Percentiles rank a stretch among this genome's conserved stretches.
Evolutionary conservation across 208 protist species (phyloP).

Genomic region (Leptomonas pyrrhocoris): DNA sequence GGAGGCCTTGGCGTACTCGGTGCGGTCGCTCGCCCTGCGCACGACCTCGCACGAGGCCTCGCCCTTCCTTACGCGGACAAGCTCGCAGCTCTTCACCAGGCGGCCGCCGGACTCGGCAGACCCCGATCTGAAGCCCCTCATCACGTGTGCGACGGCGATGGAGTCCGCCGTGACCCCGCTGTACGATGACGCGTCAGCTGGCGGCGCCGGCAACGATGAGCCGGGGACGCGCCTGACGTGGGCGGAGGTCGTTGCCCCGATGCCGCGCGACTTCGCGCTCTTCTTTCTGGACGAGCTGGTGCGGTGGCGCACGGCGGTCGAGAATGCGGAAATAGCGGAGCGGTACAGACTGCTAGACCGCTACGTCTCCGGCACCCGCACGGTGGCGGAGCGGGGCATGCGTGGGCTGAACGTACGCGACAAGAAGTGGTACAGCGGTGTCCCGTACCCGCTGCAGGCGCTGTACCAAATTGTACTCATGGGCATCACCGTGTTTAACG

Average conservation of each 20-base stretch:
- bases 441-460: constrained; percentile 48
- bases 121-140: constrained; percentile 31
- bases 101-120: background rate
- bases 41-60: constrained; percentile 10
- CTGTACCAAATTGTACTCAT: constrained; percentile 43
- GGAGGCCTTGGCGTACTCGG: constrained; percentile 23
- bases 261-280: constrained; percentile 38
- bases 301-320: constrained; percentile 49
- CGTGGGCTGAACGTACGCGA: constrained; percentile 35
- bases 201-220: constrained; percentile 5
- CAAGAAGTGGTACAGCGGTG: constrained; percentile 52
- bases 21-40: constrained; percentile 14
- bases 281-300: constrained; percentile 76
- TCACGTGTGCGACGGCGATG: constrained; percentile 43
- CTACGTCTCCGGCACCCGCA: constrained; percentile 23
- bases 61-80: constrained; percentile 1
- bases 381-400: constrained; percentile 12
- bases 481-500: constrained; percentile 43
- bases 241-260: constrained; percentile 34
- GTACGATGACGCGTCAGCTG: background rate
- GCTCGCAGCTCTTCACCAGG: constrained; percentile 4
- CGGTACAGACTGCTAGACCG: constrained; percentile 47
- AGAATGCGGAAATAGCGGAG: constrained; percentile 38
- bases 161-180: constrained; percentile 5
- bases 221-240: constrained; percentile 31